Base-by-base conservation (phyloP, 257 asterid genomes). In the Mitragyna speciosa region DNA sequence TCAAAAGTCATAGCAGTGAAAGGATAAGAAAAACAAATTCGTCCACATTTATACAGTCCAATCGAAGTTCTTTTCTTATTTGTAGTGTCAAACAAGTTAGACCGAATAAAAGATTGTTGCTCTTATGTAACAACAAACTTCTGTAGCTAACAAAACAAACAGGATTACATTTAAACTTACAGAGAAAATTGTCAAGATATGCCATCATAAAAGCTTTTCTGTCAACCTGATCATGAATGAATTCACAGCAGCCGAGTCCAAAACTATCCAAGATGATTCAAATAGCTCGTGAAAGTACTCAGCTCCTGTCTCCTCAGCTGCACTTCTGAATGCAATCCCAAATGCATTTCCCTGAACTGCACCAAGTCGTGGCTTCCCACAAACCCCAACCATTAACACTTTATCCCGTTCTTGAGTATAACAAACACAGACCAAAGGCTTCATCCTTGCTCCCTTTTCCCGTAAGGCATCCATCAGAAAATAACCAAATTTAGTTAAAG, bases 391-490 rank as follows among this genome's bases (percentile, higher is more conserved):
- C 15, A 94, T 92, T 86, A 96, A 80, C 28, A 91, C 97, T 82
- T 86, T 88, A 78, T 80, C 79, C 43, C 86, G 87, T 52, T 87
- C 98, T 79, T 86, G 82, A 12, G 92, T 87, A 77, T 90, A 94
- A 86, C 98, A 96, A 73, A 91, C 91, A n/a, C 98, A 96, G 49
- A 96, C 77, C 87, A 96, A 70, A 52, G 99, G 99, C 78, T 96
- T 96, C 98, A 94, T 92, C 76, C 97, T 90, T 67, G 99, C 98
- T 20, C 99, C 99, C 89, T 94, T 96, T 84, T 96, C 99, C 0
- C 97, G 92, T 52, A 96, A 78, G 80, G 99, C 99, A 30, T 96
- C 99, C 98, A 92, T 90, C 72, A 96, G 82, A 81, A 96, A 96
- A 43, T 84, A 92, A 30, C 99, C 97, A 10, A 94, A 91, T 86